Conservation (phyloP, 179 eudicot species). For the Monotropa hypopitys region DNA sequence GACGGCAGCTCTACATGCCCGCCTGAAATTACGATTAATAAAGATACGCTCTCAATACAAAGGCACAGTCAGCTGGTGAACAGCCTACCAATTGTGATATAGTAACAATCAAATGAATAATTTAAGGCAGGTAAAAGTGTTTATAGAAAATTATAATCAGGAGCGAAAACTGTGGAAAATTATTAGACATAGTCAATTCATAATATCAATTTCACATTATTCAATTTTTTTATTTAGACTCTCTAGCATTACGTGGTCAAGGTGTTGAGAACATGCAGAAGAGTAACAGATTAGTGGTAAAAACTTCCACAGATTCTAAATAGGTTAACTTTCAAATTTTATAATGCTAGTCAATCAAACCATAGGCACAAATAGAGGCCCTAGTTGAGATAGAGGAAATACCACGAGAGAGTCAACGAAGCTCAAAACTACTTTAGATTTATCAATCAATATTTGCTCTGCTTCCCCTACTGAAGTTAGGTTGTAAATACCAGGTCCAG, state of each 20-base stretch:
- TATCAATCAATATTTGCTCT: slow-evolving; percentile 37
- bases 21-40: not conserved
- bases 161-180: not conserved
- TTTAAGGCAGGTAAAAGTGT: not conserved
- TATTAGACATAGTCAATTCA: not conserved
- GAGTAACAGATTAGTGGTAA: not conserved
- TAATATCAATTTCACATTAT: not conserved
- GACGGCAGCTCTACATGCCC: not conserved
- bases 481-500: slow-evolving; percentile 49
- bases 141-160: not conserved
- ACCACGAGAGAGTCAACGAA: slow-evolving; percentile 52
- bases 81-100: not conserved
- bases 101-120: not conserved
- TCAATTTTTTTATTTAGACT: not conserved
- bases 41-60: not conserved
- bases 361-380: not conserved
- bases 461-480: slow-evolving; percentile 47
- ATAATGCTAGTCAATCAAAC: not conserved
- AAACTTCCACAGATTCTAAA: not conserved
- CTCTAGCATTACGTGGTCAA: not conserved
- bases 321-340: not conserved
- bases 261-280: not conserved
- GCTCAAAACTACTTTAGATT: slow-evolving; percentile 44
- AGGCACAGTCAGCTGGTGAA: not conserved
- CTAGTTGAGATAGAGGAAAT: slow-evolving; percentile 13